Evolutionary conservation across 2,329 filamentous ascomycete genomes (phyloP), one percentile per base, ranked within the genome.

Genomic region (Beauveria scarabaeidicola): DNA sequence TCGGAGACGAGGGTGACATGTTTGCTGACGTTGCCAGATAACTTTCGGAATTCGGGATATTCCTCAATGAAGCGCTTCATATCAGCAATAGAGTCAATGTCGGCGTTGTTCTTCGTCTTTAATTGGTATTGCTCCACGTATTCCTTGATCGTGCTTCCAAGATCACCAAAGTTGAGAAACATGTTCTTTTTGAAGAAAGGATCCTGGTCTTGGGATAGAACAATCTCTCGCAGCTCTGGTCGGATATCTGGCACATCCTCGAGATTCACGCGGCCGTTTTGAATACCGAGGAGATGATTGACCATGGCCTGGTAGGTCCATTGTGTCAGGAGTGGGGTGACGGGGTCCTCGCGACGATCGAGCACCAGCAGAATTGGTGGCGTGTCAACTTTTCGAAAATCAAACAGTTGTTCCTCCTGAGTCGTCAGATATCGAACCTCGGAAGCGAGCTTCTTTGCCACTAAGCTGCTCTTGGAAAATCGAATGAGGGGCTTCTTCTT

Each of bases 231-330:
- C 58, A 97, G 79, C 71, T 97, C 93, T 1, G 90, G 88, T 17
- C 90, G 81, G 59, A 95, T 84, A 58, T 96, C 91, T 13, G 90
- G 90, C 0, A 96, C 86, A 59, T 90, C 83, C 63, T 87, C 88
- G 38, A 99, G 78, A 69, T 96, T 89, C 0, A 99, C 94, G 54
- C 93, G 84, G n/a, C 94, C 94, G 70, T 97, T 97, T 61, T 89
- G 84, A 65, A 99, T 96, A 5, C 94, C 94, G 13, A 99, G 79
- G 2, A 97, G 77, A 69, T 99, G 94, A 70, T 99, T 94, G 0
- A 99, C 94, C 92, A 99, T 99, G n/a, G 94, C 94, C 74, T 99
- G 94, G 69, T 99, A 99, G 27, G 94, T 99, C 94, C 94, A 99
- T 71, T 99, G 94, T 3, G 91, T 96, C 52, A 99, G 81, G 11